Percentiles rank a stretch among this genome's conserved stretches.
Evolutionary conservation across 2,329 filamentous ascomycete genomes (phyloP).

Genomic region (Hirsutella thompsonii): DNA sequence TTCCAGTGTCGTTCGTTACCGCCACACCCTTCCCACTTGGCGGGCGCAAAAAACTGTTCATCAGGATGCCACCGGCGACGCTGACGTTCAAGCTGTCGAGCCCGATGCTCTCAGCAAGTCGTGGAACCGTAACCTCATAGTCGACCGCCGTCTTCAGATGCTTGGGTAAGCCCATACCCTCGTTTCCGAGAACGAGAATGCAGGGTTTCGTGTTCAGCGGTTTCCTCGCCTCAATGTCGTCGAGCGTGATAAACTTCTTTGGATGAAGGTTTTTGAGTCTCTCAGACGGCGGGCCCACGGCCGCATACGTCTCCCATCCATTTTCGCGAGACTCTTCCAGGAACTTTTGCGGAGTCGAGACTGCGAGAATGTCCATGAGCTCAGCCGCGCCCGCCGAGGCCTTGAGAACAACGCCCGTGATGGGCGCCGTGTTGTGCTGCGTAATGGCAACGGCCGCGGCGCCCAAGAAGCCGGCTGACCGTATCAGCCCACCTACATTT

Average conservation of each 20-base stretch:
- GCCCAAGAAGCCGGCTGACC: constrained; percentile 83
- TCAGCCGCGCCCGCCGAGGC: constrained; percentile 82
- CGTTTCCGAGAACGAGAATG: constrained; percentile 72
- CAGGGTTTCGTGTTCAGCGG: constrained; percentile 51
- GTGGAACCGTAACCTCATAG: constrained; percentile 51
- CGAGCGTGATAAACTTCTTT: constrained; percentile 34
- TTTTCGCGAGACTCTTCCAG: constrained; percentile 51
- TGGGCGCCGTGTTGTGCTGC: constrained; percentile 55
- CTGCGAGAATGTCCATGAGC: constrained; percentile 58
- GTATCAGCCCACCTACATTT: constrained; percentile 81
- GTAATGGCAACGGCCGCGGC: constrained; percentile 73
- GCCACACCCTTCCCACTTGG: constrained; percentile 2
- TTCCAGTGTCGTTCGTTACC: constrained; percentile 2
- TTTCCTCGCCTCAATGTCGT: constrained; percentile 33
- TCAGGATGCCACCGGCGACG: constrained; percentile 58
- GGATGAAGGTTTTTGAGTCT: constrained; percentile 19
- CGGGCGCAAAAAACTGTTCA: constrained; percentile 49
- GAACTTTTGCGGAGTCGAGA: constrained; percentile 60
- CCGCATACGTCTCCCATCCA: constrained; percentile 78
- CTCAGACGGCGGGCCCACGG: constrained; percentile 38
- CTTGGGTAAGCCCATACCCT: constrained; percentile 60
- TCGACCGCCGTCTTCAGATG: constrained; percentile 55
- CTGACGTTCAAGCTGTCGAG: constrained; percentile 93
- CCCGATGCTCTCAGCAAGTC: constrained; percentile 33
- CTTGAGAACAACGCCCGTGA: constrained; percentile 72